phyloP scores from a whole-genome alignment of 345 rosid species.

The Lepidium africanum region DNA sequence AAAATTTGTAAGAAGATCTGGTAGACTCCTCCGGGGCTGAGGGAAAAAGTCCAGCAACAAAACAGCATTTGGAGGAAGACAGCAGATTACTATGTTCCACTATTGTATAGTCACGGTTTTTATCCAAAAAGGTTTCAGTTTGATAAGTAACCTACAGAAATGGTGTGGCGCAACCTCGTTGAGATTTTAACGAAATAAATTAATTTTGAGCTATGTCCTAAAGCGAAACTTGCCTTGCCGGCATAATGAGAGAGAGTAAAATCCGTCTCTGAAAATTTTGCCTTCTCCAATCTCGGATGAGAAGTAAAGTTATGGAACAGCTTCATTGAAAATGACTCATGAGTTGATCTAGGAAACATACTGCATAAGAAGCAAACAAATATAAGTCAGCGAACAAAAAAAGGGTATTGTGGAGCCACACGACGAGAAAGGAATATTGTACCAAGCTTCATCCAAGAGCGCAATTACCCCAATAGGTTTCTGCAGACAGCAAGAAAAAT shows the following conservation, averaged over 20 bases:
- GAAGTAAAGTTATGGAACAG: conserved; percentile 64
- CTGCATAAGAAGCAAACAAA: conserved; percentile 56
- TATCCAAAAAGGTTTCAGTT: conserved; percentile 79
- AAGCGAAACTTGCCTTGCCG: conserved; percentile 77
- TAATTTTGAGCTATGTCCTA: conserved; percentile 3
- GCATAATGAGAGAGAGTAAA: conserved; percentile 90
- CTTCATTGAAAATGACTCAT: conserved; percentile 77
- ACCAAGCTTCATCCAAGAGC: conserved; percentile 99
- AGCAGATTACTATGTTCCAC: conserved; percentile 87
- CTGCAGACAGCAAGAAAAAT: conserved; percentile 43
- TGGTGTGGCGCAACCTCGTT: not conserved
- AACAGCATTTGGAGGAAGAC: conserved; percentile 80
- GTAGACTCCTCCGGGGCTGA: conserved; percentile 54
- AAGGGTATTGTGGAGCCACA: not conserved
- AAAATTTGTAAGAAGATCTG: conserved; percentile 95
- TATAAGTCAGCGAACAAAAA: conserved; percentile 28
- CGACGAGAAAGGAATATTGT: conserved; percentile 22
- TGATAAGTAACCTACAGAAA: conserved; percentile 80
- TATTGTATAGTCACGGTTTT: conserved; percentile 95
- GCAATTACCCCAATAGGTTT: conserved; percentile 96
- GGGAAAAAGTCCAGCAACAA: conserved; percentile 79
- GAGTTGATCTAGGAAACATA: conserved; percentile 97
- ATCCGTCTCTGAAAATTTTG: conserved; percentile 93
- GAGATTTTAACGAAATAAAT: conserved; percentile 11
- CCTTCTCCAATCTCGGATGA: conserved; percentile 75